These are phyloP conservation scores for Auricularia auricula-judae DNA, from an alignment of 768 basidiomycete species.

Conservation along the genomic window DNA sequence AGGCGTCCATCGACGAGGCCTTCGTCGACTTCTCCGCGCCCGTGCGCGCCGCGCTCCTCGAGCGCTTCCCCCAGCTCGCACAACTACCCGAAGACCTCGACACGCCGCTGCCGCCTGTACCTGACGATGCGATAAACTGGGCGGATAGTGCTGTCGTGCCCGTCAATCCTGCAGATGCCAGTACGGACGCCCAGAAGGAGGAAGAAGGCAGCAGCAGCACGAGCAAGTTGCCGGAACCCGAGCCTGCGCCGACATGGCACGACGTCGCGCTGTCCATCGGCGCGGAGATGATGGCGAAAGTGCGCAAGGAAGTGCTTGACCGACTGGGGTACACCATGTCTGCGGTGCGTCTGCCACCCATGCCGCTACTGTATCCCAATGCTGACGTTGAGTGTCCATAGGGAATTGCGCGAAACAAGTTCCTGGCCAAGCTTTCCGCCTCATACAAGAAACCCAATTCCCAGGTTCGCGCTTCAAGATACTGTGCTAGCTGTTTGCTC, in stretches of 20 bases:
- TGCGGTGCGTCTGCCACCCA: slow-evolving; percentile 43
- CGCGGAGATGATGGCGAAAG: slow-evolving; percentile 73
- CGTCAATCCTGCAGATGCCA: slow-evolving; percentile 6
- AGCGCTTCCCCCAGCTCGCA: slow-evolving; percentile 66
- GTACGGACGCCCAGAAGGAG: slow-evolving; percentile 4
- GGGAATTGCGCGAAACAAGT: slow-evolving; percentile 91
- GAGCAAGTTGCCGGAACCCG: slow-evolving; percentile 5
- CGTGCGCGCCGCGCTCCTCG: slow-evolving; percentile 63
- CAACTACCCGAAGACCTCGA: slow-evolving; percentile 60
- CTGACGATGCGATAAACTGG: slow-evolving; percentile 43
- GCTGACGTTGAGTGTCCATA: slow-evolving; percentile 16
- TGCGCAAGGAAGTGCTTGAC: slow-evolving; percentile 53
- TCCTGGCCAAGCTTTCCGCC: slow-evolving; percentile 87
- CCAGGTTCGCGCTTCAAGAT: slow-evolving; percentile 39
- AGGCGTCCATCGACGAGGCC: slow-evolving; percentile 95
- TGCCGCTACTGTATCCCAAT: not conserved
- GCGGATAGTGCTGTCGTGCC: slow-evolving; percentile 54
- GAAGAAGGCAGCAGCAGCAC: slow-evolving; percentile 18
- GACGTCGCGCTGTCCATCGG: slow-evolving; percentile 85
- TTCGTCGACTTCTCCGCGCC: slow-evolving; percentile 86
- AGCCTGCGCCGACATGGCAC: slow-evolving; percentile 56
- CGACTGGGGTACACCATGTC: slow-evolving; percentile 89
- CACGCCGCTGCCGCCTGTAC: slow-evolving; percentile 64
- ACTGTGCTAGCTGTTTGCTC: not conserved
- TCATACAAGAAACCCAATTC: slow-evolving; percentile 86